phyloP scores from a whole-genome alignment of 306 rosid genomes.

The Cicer chorassanicum region DNA sequence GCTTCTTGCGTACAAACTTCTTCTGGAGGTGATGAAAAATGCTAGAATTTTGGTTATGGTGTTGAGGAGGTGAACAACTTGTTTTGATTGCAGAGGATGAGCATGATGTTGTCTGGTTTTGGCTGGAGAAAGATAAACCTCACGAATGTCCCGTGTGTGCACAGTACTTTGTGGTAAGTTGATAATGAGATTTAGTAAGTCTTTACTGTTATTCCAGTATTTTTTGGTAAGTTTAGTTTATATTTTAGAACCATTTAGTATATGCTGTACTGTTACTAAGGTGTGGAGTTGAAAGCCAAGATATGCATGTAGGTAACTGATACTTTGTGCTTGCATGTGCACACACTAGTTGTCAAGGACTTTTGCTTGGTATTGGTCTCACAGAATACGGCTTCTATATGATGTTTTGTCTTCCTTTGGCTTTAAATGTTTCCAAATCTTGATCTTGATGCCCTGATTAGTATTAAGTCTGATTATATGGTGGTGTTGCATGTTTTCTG shows the following conservation, averaged over 20 bases:
- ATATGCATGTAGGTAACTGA: conserved; percentile 8
- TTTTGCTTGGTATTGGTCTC: conserved; percentile 3
- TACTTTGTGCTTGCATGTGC: conserved; percentile 20
- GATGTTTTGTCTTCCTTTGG: conserved; percentile 30
- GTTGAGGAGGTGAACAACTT: conserved; percentile 33
- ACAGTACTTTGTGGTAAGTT: conserved; percentile 86
- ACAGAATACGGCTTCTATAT: conserved; percentile 28
- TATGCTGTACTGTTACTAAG: background rate
- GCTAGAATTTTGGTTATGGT: conserved; percentile 21
- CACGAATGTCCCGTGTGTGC: conserved; percentile 93
- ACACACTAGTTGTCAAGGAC: conserved; percentile 25
- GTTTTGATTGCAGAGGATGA: conserved; percentile 80
- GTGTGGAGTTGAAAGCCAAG: conserved; percentile 7
- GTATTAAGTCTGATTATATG: conserved; percentile 24
- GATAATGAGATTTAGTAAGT: conserved; percentile 30
- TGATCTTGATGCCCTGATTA: conserved; percentile 20
- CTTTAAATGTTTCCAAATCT: conserved; percentile 29
- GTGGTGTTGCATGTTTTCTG: conserved; percentile 26
- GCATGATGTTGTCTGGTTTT: conserved; percentile 98
- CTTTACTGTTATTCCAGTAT: conserved; percentile 38
- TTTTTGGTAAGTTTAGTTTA: conserved; percentile 57
- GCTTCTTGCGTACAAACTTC: conserved; percentile 17
- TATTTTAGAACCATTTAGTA: conserved; percentile 28
- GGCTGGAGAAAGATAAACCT: conserved; percentile 91
- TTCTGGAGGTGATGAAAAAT: conserved; percentile 28